Evolutionary conservation across 2,329 filamentous ascomycete species (phyloP).

Genomic region (Ophiocordyceps sinensis): DNA sequence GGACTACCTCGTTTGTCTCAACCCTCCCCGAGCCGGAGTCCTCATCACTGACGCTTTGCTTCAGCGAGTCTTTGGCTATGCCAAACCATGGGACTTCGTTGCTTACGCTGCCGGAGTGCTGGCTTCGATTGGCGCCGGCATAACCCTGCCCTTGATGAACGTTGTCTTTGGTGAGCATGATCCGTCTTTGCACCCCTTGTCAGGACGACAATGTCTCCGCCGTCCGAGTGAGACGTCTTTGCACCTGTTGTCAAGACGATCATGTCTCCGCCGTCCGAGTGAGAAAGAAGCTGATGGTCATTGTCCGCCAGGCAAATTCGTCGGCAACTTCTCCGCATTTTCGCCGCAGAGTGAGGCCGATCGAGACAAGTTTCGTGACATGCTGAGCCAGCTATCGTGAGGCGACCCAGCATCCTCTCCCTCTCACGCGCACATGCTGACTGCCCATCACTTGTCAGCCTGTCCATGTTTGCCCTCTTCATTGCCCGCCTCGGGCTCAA

Average conservation of each 20-base stretch:
- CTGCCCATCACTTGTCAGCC: conserved; percentile 16
- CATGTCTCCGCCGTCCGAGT: background rate
- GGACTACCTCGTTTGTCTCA: conserved; percentile 26
- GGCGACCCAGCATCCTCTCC: conserved; percentile 6
- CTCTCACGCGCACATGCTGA: background rate
- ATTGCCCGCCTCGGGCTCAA: conserved; percentile 48
- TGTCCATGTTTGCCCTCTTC: conserved; percentile 61
- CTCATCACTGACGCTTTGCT: background rate
- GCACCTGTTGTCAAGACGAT: background rate
- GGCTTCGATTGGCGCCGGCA: conserved; percentile 36
- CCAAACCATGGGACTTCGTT: conserved; percentile 34
- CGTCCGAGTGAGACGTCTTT: background rate
- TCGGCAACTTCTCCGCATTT: conserved; percentile 33
- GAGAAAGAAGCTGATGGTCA: background rate
- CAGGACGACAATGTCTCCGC: background rate
- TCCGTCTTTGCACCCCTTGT: background rate
- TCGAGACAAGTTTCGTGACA: conserved; percentile 22
- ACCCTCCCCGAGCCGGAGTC: background rate
- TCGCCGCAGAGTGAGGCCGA: conserved; percentile 16
- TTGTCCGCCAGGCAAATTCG: conserved; percentile 21
- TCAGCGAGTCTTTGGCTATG: conserved; percentile 39
- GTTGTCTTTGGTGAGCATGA: conserved; percentile 34
- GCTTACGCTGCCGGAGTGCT: conserved; percentile 31
- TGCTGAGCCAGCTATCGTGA: conserved; percentile 30
- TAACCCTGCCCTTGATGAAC: conserved; percentile 45